Evolutionary conservation across 352 stramenopile genomes (phyloP), one percentile per base, ranked within the genome.

Genomic region (Phytophthora colocasiae): DNA sequence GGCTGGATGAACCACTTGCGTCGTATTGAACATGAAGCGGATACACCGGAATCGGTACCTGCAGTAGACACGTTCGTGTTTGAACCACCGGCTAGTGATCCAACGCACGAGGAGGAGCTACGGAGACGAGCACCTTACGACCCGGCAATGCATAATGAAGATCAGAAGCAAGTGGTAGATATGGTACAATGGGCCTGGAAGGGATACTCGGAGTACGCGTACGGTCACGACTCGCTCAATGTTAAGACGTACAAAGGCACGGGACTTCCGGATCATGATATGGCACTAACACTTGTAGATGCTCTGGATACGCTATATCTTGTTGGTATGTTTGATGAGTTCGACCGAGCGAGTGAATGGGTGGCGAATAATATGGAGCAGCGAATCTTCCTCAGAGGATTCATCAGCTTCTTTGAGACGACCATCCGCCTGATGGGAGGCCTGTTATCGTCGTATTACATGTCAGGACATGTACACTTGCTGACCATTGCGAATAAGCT

Each of bases 181-280:
- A 92, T 92, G 82, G 66, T 92, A 40, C 64, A 77, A 27, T 94
- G 85, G 85, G 85, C 85, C n/a, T 94, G 85, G 85, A 81, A 90
- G 54, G 85, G 78, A 11, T 94, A 94, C 62, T 77, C 85, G 29
- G 78, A 73, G 9, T 80, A 89, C 47, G 85, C 85, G 11, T 94
- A 89, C 39, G 82, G 85, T 49, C 69, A 82, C 52, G 85, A 94
- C 69, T 87, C 84, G 32, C 59, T 94, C 12, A 87, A 94, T 47
- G 81, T 92, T 24, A 71, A 77, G 44, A 76, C 66, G 10, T 87
- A 91, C 69, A 78, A 67, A 15, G 79, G 82, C 27, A 84, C 73
- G 3, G 82, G 85, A 0, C 53, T 90, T 46, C 76, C 76, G 1
- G 68, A 70, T 31, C 83, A 91, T 64, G 85, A 94, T 63, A 89